Percentiles rank a stretch among this genome's conserved stretches.
Conservation (phyloP, 192 early-diverging fungal species). For the Kappamyces sp. region DNA sequence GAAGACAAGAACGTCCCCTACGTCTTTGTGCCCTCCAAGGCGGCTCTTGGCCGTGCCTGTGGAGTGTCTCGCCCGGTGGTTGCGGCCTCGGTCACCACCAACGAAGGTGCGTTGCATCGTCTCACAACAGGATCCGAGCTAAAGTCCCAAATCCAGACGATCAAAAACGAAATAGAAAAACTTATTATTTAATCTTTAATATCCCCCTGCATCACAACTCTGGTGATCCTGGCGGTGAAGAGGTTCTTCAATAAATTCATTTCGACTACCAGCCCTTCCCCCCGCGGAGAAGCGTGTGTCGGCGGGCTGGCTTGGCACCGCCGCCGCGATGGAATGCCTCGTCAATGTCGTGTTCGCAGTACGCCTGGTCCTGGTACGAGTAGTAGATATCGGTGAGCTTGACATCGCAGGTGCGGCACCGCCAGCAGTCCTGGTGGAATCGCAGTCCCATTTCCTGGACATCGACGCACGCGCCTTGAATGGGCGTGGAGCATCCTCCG, state of each 20-base stretch:
- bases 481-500: slow-evolving; percentile 67
- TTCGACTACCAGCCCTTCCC: slow-evolving; percentile 31
- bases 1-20: slow-evolving; percentile 99
- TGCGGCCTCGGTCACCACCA: slow-evolving; percentile 89
- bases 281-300: background rate
- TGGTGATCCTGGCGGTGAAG: slow-evolving; percentile 17
- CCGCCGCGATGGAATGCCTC: no score
- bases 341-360: slow-evolving; percentile 57
- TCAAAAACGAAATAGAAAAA: slow-evolving; percentile 94
- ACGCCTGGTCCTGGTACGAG: slow-evolving; percentile 57
- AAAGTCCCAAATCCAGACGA: slow-evolving; percentile 80
- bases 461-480: slow-evolving; percentile 87
- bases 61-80: slow-evolving; percentile 94
- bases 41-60: slow-evolving; percentile 93
- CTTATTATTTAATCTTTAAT: slow-evolving; percentile 62
- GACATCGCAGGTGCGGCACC: slow-evolving; percentile 51
- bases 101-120: slow-evolving; percentile 48
- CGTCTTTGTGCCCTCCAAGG: slow-evolving; percentile 97
- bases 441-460: slow-evolving; percentile 67
- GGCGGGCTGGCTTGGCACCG: no score
- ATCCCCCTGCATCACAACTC: background rate
- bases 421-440: slow-evolving; percentile 85
- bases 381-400: slow-evolving; percentile 66
- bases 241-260: slow-evolving; percentile 1
- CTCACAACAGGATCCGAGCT: slow-evolving; percentile 67